Percentiles rank a stretch among this genome's conserved stretches.
Evolutionary conservation across 805 yeast genomes (phyloP).

Genomic region (Starmerella riodocensis): DNA sequence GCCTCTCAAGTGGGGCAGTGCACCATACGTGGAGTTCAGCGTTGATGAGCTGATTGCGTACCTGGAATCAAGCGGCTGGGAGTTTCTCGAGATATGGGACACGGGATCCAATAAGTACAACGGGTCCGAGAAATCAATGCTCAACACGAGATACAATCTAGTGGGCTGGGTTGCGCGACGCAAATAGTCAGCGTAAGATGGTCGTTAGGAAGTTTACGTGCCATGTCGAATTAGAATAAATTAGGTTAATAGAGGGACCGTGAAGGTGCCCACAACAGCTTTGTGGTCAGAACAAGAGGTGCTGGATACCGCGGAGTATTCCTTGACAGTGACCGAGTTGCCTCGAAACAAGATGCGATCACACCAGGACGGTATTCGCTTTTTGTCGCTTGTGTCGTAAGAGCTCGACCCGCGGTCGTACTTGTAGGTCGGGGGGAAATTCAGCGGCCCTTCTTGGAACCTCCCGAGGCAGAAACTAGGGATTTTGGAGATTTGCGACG

Average conservation of each 20-base stretch:
- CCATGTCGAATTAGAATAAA: not conserved
- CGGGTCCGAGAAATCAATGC: slow-evolving; percentile 24
- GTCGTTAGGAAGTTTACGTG: no score
- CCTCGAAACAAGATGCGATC: slow-evolving; percentile 70
- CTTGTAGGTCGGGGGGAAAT: slow-evolving; percentile 85
- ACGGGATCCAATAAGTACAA: slow-evolving; percentile 24
- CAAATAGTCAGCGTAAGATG: no score
- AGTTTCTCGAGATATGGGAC: slow-evolving; percentile 20
- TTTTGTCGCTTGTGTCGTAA: slow-evolving; percentile 85
- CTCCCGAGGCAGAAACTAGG: slow-evolving; percentile 49
- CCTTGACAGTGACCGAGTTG: slow-evolving; percentile 41
- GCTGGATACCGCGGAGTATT: slow-evolving; percentile 42
- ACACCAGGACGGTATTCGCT: slow-evolving; percentile 95
- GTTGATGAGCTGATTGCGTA: slow-evolving; percentile 52
- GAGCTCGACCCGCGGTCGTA: slow-evolving; percentile 71
- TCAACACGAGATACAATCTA: slow-evolving; percentile 24
- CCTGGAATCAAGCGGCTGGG: slow-evolving; percentile 53
- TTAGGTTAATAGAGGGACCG: slow-evolving; percentile 33
- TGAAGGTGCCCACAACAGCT: slow-evolving; percentile 69
- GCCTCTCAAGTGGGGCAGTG: slow-evolving; percentile 84
- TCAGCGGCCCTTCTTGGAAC: slow-evolving; percentile 67
- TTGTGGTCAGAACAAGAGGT: slow-evolving; percentile 75
- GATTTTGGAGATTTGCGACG: slow-evolving; percentile 63
- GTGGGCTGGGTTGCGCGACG: slow-evolving; percentile 18
- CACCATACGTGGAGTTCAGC: slow-evolving; percentile 56